Conservation (phyloP, 345 rosid genomes). For the Linum trigynum region DNA sequence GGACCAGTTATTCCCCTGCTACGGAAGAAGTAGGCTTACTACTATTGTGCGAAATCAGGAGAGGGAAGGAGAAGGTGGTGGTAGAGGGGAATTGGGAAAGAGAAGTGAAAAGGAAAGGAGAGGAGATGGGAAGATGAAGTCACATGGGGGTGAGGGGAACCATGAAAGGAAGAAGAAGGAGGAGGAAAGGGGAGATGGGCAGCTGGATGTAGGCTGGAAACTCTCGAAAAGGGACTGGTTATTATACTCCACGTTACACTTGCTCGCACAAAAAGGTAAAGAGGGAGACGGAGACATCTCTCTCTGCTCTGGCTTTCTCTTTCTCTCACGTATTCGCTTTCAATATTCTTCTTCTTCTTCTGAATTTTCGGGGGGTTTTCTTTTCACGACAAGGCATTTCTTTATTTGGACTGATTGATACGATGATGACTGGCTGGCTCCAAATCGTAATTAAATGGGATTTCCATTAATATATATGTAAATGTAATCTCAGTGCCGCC, state of each 20-base stretch:
- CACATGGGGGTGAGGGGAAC: constrained; percentile 18
- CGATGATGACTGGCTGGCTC: no score
- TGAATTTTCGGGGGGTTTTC: no score
- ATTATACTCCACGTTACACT: constrained; percentile 15
- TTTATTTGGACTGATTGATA: no score
- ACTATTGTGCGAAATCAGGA: neutral
- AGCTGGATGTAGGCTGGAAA: constrained; percentile 32
- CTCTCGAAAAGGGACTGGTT: constrained; percentile 12
- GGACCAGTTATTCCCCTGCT: no score
- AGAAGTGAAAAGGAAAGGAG: constrained; percentile 1
- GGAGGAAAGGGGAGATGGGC: constrained; percentile 9
- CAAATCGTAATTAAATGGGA: no score
- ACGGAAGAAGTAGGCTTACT: constrained; percentile 1
- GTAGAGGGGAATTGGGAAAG: neutral
- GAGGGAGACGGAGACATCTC: neutral
- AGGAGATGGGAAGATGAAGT: neutral
- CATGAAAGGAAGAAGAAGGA: neutral
- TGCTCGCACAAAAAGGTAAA: constrained; percentile 1
- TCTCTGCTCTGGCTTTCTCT: constrained; percentile 1
- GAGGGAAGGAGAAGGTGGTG: constrained; percentile 7
- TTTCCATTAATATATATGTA: no score
- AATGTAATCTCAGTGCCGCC: no score
- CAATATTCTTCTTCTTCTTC: neutral
- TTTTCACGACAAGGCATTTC: no score
- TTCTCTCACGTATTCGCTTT: neutral